Percentiles rank a stretch among this genome's conserved stretches.
These are phyloP conservation scores for Calonectria pauciramosa DNA, from an alignment of 2,329 filamentous ascomycete genomes.

Conservation along the genomic window DNA sequence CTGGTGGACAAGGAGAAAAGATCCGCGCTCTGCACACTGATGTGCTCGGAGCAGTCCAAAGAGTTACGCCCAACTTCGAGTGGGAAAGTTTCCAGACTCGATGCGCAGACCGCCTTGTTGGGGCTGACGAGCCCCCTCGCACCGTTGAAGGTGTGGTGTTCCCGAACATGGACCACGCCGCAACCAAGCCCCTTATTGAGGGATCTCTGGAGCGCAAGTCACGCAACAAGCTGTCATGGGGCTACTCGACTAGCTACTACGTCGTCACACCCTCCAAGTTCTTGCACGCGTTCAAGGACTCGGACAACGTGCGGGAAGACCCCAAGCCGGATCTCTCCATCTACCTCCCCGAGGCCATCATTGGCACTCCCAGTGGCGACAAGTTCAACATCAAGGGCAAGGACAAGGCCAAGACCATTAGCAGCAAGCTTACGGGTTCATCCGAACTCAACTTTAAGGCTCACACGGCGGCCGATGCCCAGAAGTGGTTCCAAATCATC, in stretches of 20 bases:
- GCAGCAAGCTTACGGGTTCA: conserved; percentile 83
- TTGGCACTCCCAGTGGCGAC: conserved; percentile 78
- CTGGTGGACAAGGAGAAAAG: conserved; percentile 85
- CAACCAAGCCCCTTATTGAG: conserved; percentile 87
- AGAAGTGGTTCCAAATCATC: conserved; percentile 88
- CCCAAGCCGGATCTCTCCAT: conserved; percentile 89
- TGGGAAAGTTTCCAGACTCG: conserved; percentile 88
- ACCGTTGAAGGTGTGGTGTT: conserved; percentile 82
- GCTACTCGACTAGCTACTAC: conserved; percentile 87
- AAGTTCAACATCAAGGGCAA: conserved; percentile 98
- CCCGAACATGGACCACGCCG: conserved; percentile 87
- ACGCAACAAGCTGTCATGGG: conserved; percentile 83
- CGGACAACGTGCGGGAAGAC: conserved; percentile 79
- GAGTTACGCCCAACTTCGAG: conserved; percentile 87
- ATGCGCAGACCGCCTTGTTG: conserved; percentile 79
- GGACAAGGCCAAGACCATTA: conserved; percentile 84
- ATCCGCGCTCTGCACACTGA: conserved; percentile 85
- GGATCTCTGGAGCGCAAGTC: conserved; percentile 92
- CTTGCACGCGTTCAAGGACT: conserved; percentile 96
- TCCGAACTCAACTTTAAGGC: conserved; percentile 92
- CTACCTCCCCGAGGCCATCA: conserved; percentile 89
- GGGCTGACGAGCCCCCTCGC: conserved; percentile 81
- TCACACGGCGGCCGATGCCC: conserved; percentile 81
- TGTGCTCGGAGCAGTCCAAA: conserved; percentile 82
- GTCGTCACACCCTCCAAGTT: conserved; percentile 90